Conservation (phyloP, 768 basidiomycete genomes). For the Hericium coralloides region DNA sequence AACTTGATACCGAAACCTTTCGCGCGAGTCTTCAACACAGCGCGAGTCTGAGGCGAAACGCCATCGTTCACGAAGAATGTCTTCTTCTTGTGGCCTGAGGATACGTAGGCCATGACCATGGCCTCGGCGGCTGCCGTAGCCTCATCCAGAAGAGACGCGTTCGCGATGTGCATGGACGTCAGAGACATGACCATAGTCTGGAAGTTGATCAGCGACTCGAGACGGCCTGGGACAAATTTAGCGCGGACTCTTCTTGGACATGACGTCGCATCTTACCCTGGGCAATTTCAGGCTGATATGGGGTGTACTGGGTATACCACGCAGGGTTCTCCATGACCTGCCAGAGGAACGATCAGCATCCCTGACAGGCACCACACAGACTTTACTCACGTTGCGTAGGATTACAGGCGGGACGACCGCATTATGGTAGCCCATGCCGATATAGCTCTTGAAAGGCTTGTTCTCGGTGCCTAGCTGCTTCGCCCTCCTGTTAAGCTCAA, state of each 20-base stretch:
- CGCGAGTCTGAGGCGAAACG: constrained; percentile 83
- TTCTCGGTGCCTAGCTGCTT: constrained; percentile 73
- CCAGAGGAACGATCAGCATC: background rate
- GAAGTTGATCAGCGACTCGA: constrained; percentile 94
- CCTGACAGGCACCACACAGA: background rate
- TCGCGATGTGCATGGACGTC: constrained; percentile 91
- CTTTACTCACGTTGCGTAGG: constrained; percentile 66
- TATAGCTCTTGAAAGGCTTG: constrained; percentile 82
- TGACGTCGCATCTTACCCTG: constrained; percentile 52
- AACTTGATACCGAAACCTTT: constrained; percentile 90
- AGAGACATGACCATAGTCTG: constrained; percentile 95
- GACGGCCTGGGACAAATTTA: constrained; percentile 50
- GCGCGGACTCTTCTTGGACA: background rate
- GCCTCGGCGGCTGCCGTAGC: constrained; percentile 92
- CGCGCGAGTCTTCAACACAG: constrained; percentile 84
- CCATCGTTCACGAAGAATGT: constrained; percentile 80
- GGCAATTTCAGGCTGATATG: constrained; percentile 96
- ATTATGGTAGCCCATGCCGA: constrained; percentile 96
- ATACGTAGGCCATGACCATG: constrained; percentile 89
- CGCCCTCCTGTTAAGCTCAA: constrained; percentile 69
- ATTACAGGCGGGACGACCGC: constrained; percentile 95
- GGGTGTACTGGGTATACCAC: constrained; percentile 97
- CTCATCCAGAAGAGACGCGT: constrained; percentile 92
- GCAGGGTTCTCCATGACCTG: constrained; percentile 91
- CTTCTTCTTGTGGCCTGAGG: constrained; percentile 59